Evolutionary conservation across 176 grass and related monocot species (phyloP).

Genomic region (Avena atlantica): DNA sequence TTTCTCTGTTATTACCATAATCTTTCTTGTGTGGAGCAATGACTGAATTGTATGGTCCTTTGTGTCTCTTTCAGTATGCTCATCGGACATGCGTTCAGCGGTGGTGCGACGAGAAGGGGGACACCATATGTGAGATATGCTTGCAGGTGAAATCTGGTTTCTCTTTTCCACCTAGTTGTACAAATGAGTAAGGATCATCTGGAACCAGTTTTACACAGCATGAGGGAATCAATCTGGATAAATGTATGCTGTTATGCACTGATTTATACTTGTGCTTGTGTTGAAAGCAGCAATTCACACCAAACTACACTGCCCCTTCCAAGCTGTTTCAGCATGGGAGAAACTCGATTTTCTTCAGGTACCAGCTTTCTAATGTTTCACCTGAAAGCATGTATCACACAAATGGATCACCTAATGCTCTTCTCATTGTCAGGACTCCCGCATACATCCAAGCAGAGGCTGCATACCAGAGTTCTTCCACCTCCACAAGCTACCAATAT

Average conservation of each 20-base stretch:
- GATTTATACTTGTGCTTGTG: background rate
- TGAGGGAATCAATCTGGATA: background rate
- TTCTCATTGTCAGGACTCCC: constrained; percentile 38
- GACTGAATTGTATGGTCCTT: background rate
- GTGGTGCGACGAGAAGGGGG: constrained; percentile 93
- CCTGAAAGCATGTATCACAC: background rate
- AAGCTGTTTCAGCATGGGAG: constrained; percentile 62
- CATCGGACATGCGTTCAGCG: constrained; percentile 77
- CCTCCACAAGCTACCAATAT: constrained; percentile 43
- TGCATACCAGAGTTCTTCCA: constrained; percentile 21
- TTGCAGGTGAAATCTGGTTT: constrained; percentile 58
- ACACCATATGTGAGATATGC: constrained; percentile 90
- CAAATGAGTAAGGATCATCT: no score
- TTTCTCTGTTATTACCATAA: background rate
- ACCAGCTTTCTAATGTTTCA: background rate
- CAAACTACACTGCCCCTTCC: constrained; percentile 56
- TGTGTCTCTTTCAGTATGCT: constrained; percentile 56
- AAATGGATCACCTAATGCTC: background rate
- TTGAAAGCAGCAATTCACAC: constrained; percentile 55
- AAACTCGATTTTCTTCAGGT: constrained; percentile 72
- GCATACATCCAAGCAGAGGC: constrained; percentile 49
- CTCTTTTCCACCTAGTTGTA: background rate
- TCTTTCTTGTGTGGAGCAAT: background rate
- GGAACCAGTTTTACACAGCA: background rate
- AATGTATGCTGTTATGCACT: background rate